Percentiles rank a stretch among this genome's conserved stretches.
These are phyloP conservation scores for Rhodomyrtus psidioides DNA, from an alignment of 441 rosid species.

Conservation along the genomic window DNA sequence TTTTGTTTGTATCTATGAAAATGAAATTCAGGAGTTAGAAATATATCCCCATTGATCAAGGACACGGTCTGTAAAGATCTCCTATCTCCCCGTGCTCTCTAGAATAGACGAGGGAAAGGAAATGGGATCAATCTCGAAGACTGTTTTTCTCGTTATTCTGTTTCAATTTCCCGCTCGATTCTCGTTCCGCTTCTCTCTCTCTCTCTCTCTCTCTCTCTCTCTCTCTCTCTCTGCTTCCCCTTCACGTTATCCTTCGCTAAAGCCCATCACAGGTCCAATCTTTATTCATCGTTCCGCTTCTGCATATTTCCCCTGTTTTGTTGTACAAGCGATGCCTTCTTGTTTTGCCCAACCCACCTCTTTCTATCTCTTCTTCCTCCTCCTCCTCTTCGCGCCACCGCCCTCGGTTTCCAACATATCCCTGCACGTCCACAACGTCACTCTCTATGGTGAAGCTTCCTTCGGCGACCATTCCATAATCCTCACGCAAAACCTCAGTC, in stretches of 20 bases:
- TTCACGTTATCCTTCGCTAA: background rate
- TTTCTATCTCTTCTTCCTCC: conserved; percentile 11
- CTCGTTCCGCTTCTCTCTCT: conserved; percentile 23
- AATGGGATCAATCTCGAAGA: background rate
- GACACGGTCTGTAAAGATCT: background rate
- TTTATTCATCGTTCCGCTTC: background rate
- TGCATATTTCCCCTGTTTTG: background rate
- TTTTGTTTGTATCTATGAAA: background rate
- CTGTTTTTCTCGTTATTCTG: background rate
- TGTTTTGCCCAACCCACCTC: background rate
- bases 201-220: too few relatives aligned
- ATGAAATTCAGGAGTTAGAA: background rate
- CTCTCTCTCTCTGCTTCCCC: background rate
- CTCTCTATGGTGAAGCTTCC: conserved; percentile 65
- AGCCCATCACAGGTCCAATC: background rate
- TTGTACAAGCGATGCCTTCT: background rate
- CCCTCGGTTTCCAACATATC: background rate
- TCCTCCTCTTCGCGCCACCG: conserved; percentile 14
- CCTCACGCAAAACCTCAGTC: conserved; percentile 54
- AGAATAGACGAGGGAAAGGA: background rate
- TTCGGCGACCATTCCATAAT: conserved; percentile 36
- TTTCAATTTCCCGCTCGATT: background rate
- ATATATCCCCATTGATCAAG: background rate
- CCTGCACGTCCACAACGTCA: conserved; percentile 29
- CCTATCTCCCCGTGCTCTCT: background rate